Evolutionary conservation across 148 eudicot species (phyloP), one percentile per base, ranked within the genome.

Genomic region (Tetragonia tetragonoides): DNA sequence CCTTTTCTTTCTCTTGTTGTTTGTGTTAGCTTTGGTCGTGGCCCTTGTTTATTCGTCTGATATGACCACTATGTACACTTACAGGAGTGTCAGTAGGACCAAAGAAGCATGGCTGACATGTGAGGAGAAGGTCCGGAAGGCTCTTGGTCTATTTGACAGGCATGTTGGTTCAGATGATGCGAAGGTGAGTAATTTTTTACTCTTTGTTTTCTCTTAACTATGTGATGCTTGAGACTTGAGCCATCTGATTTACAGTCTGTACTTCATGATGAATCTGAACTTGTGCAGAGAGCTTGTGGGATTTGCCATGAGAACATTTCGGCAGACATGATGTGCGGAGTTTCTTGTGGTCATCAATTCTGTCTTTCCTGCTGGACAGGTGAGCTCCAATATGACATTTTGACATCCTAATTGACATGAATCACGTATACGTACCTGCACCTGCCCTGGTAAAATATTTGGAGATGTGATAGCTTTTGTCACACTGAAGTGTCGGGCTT

Each of bases 361-460:
- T 91, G 92, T 75, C 69, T 10, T 21, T 1, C 74, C 20, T 91
- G 92, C 81, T 89, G 86, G 91, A 78, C 74, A 82, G 88, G 88
- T 87, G 46, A 56, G 81, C 21, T 72, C 73, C 57, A 4, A 34
- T 10, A 57, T 74, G 23, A 46, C 20, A 42, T 57, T 21, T 49
- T 24, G 39, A 20, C 54, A 15, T 83, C 39, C 2, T 34, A 51
- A 46, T 66, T 3, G 39, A 10, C 37, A 9, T 11, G 34, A 14
- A 28, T 28, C 34, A 28, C 34, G 34, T 28, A 28, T 28, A 28
- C 0, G 7, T 10, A 5, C 47, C 9, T 44, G 7, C 47, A 5
- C 47, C 9, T 44, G 7, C 47, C 47, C 9, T 44, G 7, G 9
- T 44, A 44, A 9, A 44, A 44, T 9, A 44, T 5, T 44, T 44